Percentiles rank a stretch among this genome's conserved stretches.
Evolutionary conservation across 495 filamentous ascomycete genomes (phyloP).

Genomic region (Hyaloscypha hepaticicola): DNA sequence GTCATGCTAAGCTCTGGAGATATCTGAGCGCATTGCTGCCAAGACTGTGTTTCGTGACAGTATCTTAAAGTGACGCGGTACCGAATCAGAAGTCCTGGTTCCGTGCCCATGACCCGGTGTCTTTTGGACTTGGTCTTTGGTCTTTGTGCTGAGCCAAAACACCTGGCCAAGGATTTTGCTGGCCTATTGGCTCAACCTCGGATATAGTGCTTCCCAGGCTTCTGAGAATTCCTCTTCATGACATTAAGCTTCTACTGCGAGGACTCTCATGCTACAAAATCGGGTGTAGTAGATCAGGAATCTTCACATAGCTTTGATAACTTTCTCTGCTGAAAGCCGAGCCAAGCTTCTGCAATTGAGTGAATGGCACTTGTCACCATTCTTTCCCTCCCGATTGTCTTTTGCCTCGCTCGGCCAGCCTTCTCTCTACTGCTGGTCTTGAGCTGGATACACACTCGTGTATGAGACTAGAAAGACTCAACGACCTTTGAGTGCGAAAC

Average conservation of each 20-base stretch:
- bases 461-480: constrained; percentile 32
- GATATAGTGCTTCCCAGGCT: too few relatives aligned
- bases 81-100: neutral
- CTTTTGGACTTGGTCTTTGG: neutral
- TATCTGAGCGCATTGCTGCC: neutral
- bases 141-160: too few relatives aligned
- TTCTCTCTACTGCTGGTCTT: constrained; percentile 30
- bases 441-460: constrained; percentile 34
- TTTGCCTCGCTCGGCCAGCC: constrained; percentile 35
- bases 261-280: too few relatives aligned
- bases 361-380: neutral
- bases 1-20: neutral
- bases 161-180: too few relatives aligned
- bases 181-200: too few relatives aligned
- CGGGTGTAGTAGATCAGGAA: too few relatives aligned
- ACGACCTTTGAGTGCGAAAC: constrained; percentile 36
- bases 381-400: constrained; percentile 17
- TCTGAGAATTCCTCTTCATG: too few relatives aligned
- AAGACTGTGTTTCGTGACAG: neutral
- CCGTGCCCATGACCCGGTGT: neutral
- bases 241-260: too few relatives aligned
- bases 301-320: too few relatives aligned
- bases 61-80: neutral
- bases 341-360: too few relatives aligned
- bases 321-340: too few relatives aligned